Evolutionary conservation across 257 asterid genomes (phyloP).

Genomic region (Gentiana macrophylla): DNA sequence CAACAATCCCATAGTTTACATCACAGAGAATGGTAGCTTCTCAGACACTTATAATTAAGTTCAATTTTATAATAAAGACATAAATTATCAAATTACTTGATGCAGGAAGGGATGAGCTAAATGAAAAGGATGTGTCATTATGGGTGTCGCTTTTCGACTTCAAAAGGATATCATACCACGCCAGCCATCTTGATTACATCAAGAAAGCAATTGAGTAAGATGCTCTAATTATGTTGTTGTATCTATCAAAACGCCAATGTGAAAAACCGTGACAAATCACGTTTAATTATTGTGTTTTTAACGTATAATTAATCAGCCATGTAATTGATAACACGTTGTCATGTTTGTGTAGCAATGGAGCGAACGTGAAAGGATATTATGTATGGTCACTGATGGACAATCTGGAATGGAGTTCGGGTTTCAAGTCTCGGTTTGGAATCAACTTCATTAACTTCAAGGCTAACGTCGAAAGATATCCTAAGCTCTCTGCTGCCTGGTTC

Average conservation of each 20-base stretch:
- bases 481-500: conserved; percentile 24
- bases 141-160: too few species aligned
- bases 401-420: conserved; percentile 20
- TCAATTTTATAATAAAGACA: conserved; percentile 9
- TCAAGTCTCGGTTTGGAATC: conserved; percentile 20
- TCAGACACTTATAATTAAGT: too few species aligned
- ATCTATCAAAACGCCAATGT: too few species aligned
- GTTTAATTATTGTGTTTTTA: not conserved
- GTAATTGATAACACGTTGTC: too few species aligned
- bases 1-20: conserved; percentile 23
- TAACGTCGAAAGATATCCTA: conserved; percentile 16
- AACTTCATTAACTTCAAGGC: conserved; percentile 12
- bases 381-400: conserved; percentile 30
- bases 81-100: too few species aligned
- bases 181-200: not conserved
- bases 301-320: too few species aligned
- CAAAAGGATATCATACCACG: not conserved
- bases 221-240: too few species aligned
- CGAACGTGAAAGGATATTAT: conserved; percentile 19
- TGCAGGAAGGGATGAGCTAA: conserved; percentile 11
- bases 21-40: conserved; percentile 26
- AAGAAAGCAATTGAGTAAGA: not conserved
- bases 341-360: conserved; percentile 13
- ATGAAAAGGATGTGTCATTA: not conserved
- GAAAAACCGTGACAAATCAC: too few species aligned